Evolutionary conservation across 1,284 basidiomycete genomes (phyloP).

Genomic region (Kwoniella shivajii): DNA sequence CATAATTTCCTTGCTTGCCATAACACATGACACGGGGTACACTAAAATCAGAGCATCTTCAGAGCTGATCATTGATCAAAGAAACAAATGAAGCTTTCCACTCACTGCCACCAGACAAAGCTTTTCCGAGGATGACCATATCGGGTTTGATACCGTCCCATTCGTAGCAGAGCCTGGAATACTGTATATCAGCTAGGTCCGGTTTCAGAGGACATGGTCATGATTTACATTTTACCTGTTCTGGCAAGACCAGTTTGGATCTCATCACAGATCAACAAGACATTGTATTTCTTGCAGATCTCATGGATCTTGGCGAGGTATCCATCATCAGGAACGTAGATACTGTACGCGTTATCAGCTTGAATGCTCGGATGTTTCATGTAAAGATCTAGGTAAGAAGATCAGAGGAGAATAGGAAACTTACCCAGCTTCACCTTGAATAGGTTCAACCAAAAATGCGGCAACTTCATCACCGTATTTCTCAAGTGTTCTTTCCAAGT

Average conservation of each 20-base stretch:
- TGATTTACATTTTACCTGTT: conserved; percentile 53
- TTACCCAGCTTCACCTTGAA: conserved; percentile 96
- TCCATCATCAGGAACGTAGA: conserved; percentile 87
- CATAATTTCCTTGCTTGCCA: conserved; percentile 89
- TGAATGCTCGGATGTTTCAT: not conserved
- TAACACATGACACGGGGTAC: conserved; percentile 93
- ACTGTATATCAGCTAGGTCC: no score
- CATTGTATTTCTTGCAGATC: conserved; percentile 91
- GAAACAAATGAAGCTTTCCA: no score
- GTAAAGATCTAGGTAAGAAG: not conserved
- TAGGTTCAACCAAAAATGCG: conserved; percentile 94
- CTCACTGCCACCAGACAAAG: conserved; percentile 85
- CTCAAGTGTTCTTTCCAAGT: conserved; percentile 79
- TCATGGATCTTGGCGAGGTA: conserved; percentile 77
- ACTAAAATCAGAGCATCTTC: conserved; percentile 57
- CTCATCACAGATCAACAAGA: conserved; percentile 94
- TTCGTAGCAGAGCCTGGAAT: conserved; percentile 76
- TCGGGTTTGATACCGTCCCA: conserved; percentile 90
- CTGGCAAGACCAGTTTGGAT: conserved; percentile 76
- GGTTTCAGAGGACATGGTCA: not conserved
- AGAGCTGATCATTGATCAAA: no score
- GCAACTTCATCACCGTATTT: conserved; percentile 81
- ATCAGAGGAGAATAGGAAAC: conserved; percentile 42
- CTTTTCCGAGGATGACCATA: conserved; percentile 92
- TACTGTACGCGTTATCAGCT: conserved; percentile 57